These are phyloP conservation scores for Chlorella sp. DNA, from an alignment of 139 green algal species.

Conservation along the genomic window DNA sequence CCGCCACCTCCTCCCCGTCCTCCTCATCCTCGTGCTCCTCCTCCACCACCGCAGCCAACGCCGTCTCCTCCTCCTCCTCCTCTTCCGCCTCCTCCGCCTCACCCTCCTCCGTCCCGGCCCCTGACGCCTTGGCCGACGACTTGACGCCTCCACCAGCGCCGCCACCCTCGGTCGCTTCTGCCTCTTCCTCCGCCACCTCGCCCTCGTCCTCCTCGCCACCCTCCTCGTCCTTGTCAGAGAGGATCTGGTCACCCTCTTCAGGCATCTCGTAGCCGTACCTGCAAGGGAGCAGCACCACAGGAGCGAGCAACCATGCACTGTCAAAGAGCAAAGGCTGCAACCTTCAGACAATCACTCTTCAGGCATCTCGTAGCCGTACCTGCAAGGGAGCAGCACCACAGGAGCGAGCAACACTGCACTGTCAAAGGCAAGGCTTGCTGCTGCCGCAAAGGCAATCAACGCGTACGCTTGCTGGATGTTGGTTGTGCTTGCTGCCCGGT, in stretches of 20 bases:
- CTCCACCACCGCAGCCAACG: neutral
- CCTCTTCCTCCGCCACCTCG: slow-evolving; percentile 8
- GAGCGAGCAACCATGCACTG: neutral
- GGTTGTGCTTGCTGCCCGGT: neutral
- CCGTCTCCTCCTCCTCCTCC: slow-evolving; percentile 6
- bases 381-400: neutral
- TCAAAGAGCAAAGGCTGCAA: too few species aligned
- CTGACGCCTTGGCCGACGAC: too few species aligned
- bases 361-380: neutral
- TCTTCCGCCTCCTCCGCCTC: neutral
- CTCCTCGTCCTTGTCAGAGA: slow-evolving; percentile 23
- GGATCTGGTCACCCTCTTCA: slow-evolving; percentile 16
- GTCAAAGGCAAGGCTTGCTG: neutral
- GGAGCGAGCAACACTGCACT: neutral
- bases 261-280: slow-evolving; percentile 40
- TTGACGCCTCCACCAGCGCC: too few species aligned
- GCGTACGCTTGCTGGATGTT: neutral
- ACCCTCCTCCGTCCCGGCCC: too few species aligned
- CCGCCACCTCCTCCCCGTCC: too few species aligned
- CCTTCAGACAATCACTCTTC: too few species aligned
- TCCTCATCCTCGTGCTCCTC: too few species aligned
- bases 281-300: neutral
- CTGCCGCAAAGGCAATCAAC: neutral
- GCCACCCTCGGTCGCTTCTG: too few species aligned
- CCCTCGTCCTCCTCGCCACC: slow-evolving; percentile 17